phyloP scores from a whole-genome alignment of 2,329 filamentous ascomycete genomes.

The Hymenoscyphus scutula region DNA sequence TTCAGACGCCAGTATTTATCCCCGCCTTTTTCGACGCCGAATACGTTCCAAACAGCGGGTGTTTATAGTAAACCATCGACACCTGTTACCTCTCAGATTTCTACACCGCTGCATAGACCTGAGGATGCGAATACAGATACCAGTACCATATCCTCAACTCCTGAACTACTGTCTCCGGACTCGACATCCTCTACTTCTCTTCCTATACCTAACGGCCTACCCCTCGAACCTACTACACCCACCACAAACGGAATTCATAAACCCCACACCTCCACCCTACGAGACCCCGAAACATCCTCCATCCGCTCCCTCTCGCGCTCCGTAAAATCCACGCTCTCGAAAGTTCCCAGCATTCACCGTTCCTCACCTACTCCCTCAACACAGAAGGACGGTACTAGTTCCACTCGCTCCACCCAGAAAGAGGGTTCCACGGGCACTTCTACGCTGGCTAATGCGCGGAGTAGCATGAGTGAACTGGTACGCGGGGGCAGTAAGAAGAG shows the following conservation, averaged over 20 bases:
- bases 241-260: conserved; percentile 10
- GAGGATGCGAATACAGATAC: conserved; percentile 25
- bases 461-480: conserved; percentile 17
- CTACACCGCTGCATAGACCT: conserved; percentile 35
- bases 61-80: conserved; percentile 50
- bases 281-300: conserved; percentile 50
- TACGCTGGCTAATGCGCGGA: not conserved
- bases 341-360: conserved; percentile 24
- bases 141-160: conserved; percentile 30
- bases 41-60: conserved; percentile 72
- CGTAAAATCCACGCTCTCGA: conserved; percentile 54
- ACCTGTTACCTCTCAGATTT: conserved; percentile 28
- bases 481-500: conserved; percentile 42
- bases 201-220: conserved; percentile 21
- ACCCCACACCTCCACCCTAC: conserved; percentile 28
- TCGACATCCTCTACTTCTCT: conserved; percentile 31
- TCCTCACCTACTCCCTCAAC: conserved; percentile 13
- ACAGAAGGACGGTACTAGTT: conserved; percentile 1
- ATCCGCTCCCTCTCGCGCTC: conserved; percentile 57
- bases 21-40: conserved; percentile 77
- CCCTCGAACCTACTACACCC: not conserved
- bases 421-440: not conserved
- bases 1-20: conserved; percentile 83
- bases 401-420: too few species aligned
- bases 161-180: conserved; percentile 31